These are phyloP conservation scores for Agastache rugosa DNA, from an alignment of 257 asterid species.

Conservation along the genomic window DNA sequence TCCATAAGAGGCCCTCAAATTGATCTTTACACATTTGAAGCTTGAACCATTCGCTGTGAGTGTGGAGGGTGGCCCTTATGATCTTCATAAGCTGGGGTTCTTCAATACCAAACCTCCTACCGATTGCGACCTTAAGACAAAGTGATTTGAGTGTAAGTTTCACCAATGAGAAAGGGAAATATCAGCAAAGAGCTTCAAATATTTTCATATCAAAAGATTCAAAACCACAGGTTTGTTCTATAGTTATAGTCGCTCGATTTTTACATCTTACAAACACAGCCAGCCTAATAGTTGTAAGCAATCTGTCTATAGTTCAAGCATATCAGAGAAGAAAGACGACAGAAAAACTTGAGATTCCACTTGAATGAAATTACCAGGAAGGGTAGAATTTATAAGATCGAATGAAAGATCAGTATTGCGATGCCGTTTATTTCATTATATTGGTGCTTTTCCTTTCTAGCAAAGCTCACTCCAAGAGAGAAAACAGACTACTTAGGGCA, in stretches of 20 bases:
- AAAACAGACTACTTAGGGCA: neutral
- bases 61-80: conserved; percentile 69
- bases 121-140: conserved; percentile 82
- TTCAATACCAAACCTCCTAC: conserved; percentile 80
- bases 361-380: neutral
- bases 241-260: conserved; percentile 1
- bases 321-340: neutral
- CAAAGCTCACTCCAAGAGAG: neutral
- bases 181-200: neutral
- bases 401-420: neutral
- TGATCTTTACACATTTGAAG: conserved; percentile 97
- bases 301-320: neutral
- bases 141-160: conserved; percentile 26
- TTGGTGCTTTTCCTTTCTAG: conserved; percentile 1
- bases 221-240: neutral
- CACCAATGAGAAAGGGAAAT: conserved; percentile 2
- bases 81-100: conserved; percentile 98
- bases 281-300: neutral
- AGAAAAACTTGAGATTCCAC: neutral
- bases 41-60: conserved; percentile 95
- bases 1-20: conserved; percentile 82
- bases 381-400: neutral
- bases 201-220: neutral
- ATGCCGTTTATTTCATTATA: neutral
- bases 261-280: neutral